Base-by-base conservation (phyloP, 2,329 filamentous ascomycete species). In the Blumeria graminis region DNA sequence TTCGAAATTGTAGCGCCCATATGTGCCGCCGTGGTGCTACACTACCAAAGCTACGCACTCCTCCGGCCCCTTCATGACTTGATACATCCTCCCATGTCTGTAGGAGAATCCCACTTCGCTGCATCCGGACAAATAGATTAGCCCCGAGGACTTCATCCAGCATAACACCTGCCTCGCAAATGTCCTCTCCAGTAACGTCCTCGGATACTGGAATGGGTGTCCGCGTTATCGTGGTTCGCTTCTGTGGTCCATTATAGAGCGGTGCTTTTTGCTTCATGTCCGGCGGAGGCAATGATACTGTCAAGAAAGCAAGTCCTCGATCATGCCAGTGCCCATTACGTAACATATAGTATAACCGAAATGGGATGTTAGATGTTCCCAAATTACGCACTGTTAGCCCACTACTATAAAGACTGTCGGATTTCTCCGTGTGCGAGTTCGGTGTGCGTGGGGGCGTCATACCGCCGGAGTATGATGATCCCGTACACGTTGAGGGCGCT, bases 291-390 rank as follows among this genome's bases (percentile, higher is more conserved):
- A 80, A 78, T 66, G 88, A 80, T 63, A 98, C 87, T 14, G 84
- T 86, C 58, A 98, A 71, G 39, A 80, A 75, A 58, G 88, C 93
- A 62, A 86, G 81, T 61, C 92, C 90, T 71, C 89, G 81, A 66
- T 96, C 89, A 59, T 87, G 81, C 92, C 92, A 98, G 66, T 90
- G 90, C 54, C 80, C 80, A 11, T 78, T 73, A 1, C 77, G 73
- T 58, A 88, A 82, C 54, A 90, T 81, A 53, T 86, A 74, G 67
- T 96, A 94, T 11, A 96, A 76, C 38, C 88, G 77, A 62, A 95
- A 86, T 62, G 89, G 89, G 55, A 90, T 80, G 63, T 92, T 88
- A 56, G 82, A 82, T 57, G 86, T 80, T 56, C 82, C 84, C 22
- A 81, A 68, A 18, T 80, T 77, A 71, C 74, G 48, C 32, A 61